Conservation (phyloP, 2,329 filamentous ascomycete genomes). For the Xylaria polymorpha region DNA sequence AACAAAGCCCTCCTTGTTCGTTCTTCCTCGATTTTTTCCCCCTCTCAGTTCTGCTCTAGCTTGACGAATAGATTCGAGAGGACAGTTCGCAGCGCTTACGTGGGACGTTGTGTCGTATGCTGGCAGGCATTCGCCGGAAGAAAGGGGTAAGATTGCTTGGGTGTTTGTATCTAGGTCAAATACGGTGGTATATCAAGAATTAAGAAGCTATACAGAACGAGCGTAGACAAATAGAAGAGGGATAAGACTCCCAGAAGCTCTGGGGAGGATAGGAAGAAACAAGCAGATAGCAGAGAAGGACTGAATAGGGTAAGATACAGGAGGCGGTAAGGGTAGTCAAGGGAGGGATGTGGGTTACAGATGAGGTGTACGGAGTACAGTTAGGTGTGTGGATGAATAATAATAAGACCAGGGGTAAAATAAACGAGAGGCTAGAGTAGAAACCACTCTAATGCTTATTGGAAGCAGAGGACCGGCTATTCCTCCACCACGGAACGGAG, state of each 20-base stretch:
- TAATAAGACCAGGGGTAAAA: slow-evolving; percentile 39
- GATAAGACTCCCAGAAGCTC: slow-evolving; percentile 43
- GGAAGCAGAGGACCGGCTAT: slow-evolving; percentile 23
- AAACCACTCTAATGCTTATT: slow-evolving; percentile 43
- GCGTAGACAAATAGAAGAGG: slow-evolving; percentile 48
- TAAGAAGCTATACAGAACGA: slow-evolving; percentile 53
- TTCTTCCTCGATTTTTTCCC: slow-evolving; percentile 20
- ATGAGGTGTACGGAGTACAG: slow-evolving; percentile 37
- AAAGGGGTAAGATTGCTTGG: slow-evolving; percentile 41
- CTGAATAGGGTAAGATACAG: slow-evolving; percentile 50
- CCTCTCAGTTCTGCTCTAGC: slow-evolving; percentile 21
- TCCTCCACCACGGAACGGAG: slow-evolving; percentile 39
- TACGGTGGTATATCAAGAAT: slow-evolving; percentile 46
- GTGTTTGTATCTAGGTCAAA: slow-evolving; percentile 38
- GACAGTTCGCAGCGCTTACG: slow-evolving; percentile 31
- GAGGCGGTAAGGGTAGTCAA: slow-evolving; percentile 29
- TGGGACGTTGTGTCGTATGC: slow-evolving; percentile 37
- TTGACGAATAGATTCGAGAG: slow-evolving; percentile 27
- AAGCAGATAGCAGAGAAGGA: slow-evolving; percentile 46
- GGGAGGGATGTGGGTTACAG: slow-evolving; percentile 50
- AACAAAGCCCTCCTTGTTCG: slow-evolving; percentile 43
- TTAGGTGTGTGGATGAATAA: slow-evolving; percentile 41
- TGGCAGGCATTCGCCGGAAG: slow-evolving; percentile 30
- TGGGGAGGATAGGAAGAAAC: slow-evolving; percentile 41
- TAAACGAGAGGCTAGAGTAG: slow-evolving; percentile 40